Evolutionary conservation across 1,284 basidiomycete genomes (phyloP), one percentile per base, ranked within the genome.

Genomic region (Rhodofomes roseus): DNA sequence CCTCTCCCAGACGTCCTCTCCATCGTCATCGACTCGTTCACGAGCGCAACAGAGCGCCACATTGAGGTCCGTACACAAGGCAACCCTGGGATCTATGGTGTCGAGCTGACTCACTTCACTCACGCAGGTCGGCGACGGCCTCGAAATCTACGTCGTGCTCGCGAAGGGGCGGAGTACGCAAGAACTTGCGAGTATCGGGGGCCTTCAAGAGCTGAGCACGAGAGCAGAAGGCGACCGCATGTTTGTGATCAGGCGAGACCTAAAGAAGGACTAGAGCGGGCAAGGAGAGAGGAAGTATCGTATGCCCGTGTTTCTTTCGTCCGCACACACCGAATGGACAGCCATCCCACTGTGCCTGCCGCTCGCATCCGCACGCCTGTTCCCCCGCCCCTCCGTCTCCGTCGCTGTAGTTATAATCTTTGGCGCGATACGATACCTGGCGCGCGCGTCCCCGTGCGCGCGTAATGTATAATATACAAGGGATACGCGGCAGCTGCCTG

Each of bases 31-130:
- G 95, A 98, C 78, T 93, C 93, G 22, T 95, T 95, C 73, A 94
- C 93, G 36, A 87, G 92, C 65, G 95, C 95, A 36, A 96, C 95
- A 14, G 95, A 98, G 77, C 86, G 95, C 65, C 95, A 98, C 74
- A 98, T 98, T 72, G 95, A 97, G 84, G 90, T 91, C 64, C 63
- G 78, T 65, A 40, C 9, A 16, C 31, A 14, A 2, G 22, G 27
- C 8, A n/a, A 8, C 41, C 59, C 65, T 56, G n/a, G 2, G 18
- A 16, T 22, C 36, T 6, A 27, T 40, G 4, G 27, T 50, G 16
- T 20, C 27, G 40, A 31, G 31, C 27, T 23, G 4, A 14, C 46
- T 61, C 58, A 63, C n/a, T 65, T 60, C 25, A 44, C 29, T 41
- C 66, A 57, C 59, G 48, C 63, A 92, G 89, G 95, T 98, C 62